A percentile compares a stretch with the other conserved stretches of the same genome.
Evolutionary conservation across 805 yeast species (phyloP).

Genomic region (Saccharomyces jurei): DNA sequence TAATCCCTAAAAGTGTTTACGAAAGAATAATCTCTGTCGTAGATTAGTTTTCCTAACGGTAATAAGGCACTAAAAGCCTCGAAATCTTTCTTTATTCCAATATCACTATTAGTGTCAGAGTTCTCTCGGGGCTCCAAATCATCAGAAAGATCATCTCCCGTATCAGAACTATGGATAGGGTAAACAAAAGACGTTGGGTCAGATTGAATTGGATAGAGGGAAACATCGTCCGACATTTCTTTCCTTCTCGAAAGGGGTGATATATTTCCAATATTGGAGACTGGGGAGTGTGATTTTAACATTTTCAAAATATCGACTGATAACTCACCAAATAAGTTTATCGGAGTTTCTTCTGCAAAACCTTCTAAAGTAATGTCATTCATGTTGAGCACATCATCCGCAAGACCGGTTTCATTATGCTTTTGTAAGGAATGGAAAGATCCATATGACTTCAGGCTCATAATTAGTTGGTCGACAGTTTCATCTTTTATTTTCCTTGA

Average conservation of each 20-base stretch:
- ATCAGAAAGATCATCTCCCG: background rate
- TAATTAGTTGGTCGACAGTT: conserved; percentile 10
- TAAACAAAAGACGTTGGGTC: background rate
- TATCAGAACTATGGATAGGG: background rate
- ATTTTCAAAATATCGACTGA: conserved; percentile 5
- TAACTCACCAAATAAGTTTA: conserved; percentile 6
- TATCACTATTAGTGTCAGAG: background rate
- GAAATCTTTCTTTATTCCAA: background rate
- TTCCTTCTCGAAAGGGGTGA: background rate
- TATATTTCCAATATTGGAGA: background rate
- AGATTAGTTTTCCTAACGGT: conserved; percentile 47
- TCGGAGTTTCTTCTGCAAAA: background rate
- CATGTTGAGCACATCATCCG: background rate
- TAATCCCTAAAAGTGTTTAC: conserved; percentile 8
- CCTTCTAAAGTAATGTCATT: background rate
- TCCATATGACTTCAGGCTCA: conserved; percentile 10
- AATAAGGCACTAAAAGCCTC: conserved; percentile 33
- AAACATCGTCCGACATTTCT: background rate
- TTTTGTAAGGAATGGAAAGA: conserved; percentile 54
- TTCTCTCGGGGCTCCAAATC: background rate
- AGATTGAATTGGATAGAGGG: background rate
- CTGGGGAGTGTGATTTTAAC: conserved; percentile 5
- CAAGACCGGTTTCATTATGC: conserved; percentile 35
- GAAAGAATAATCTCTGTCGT: conserved; percentile 44
- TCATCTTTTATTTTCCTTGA: conserved; percentile 12